A percentile compares a stretch with the other conserved stretches of the same genome.
Evolutionary conservation across 2,329 filamentous ascomycete genomes (phyloP).

Genomic region (Davidsoniella eucalypti): DNA sequence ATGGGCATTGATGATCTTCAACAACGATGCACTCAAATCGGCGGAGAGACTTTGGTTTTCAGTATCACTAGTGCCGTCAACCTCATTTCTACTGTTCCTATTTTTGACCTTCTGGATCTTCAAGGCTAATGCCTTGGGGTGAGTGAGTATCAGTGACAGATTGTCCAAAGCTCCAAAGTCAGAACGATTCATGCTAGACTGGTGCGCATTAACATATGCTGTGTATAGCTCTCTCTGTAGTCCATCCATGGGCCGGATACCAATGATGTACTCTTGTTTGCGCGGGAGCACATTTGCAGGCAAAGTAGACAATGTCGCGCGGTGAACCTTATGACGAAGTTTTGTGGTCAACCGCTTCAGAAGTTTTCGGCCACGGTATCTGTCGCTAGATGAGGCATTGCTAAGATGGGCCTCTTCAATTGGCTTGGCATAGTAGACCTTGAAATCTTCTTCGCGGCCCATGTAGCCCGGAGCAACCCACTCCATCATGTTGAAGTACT

Average conservation of each 20-base stretch:
- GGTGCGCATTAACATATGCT: conserved; percentile 22
- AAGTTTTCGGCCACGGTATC: conserved; percentile 44
- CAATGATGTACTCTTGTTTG: conserved; percentile 72
- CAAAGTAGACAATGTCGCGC: conserved; percentile 52
- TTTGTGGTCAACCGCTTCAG: conserved; percentile 54
- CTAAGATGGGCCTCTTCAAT: conserved; percentile 55
- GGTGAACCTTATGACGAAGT: conserved; percentile 62
- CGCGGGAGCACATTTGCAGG: conserved; percentile 44
- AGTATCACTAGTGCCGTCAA: not conserved
- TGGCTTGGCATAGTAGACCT: conserved; percentile 49
- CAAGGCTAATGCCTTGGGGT: conserved; percentile 31
- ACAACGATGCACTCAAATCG: not conserved
- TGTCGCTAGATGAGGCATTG: conserved; percentile 42
- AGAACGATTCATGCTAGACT: not conserved
- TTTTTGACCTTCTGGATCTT: conserved; percentile 17
- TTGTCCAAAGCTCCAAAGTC: conserved; percentile 23
- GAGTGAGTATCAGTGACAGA: conserved; percentile 34
- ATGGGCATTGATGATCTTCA: conserved; percentile 5
- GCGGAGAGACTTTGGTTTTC: conserved; percentile 8
- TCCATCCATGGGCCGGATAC: conserved; percentile 44
- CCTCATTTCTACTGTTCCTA: not conserved
- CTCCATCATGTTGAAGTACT: conserved; percentile 76
- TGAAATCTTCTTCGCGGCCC: conserved; percentile 52
- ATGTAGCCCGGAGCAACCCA: conserved; percentile 74
- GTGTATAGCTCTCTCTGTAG: conserved; percentile 50